These are phyloP conservation scores for Boletus reticulatus DNA, from an alignment of 768 basidiomycete species.

Conservation along the genomic window DNA sequence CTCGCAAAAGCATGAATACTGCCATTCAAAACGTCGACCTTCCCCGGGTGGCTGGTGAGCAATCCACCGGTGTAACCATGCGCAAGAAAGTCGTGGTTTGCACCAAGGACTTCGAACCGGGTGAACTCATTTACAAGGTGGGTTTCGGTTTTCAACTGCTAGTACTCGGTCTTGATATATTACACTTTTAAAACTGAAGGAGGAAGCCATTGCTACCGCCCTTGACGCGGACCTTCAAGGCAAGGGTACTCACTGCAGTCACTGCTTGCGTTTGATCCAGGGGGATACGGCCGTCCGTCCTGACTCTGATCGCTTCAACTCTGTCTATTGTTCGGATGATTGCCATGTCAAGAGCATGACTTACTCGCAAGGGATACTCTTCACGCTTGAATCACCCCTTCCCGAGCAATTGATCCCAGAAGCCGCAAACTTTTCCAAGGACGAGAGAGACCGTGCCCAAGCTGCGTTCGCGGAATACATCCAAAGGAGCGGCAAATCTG, in stretches of 20 bases:
- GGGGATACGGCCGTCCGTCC: slow-evolving; percentile 43
- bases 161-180: slow-evolving; percentile 1
- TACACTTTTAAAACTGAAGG: slow-evolving; percentile 42
- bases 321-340: slow-evolving; percentile 70
- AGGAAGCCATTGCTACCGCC: slow-evolving; percentile 66
- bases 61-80: slow-evolving; percentile 19
- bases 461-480: slow-evolving; percentile 54
- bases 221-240: slow-evolving; percentile 72
- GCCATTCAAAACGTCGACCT: slow-evolving; percentile 44
- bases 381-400: slow-evolving; percentile 62
- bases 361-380: slow-evolving; percentile 68
- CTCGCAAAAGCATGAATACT: slow-evolving; percentile 70
- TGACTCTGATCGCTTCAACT: slow-evolving; percentile 50
- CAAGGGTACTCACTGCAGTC: slow-evolving; percentile 66
- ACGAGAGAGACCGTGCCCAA: slow-evolving; percentile 58
- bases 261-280: slow-evolving; percentile 65
- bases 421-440: slow-evolving; percentile 32
- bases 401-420: slow-evolving; percentile 42
- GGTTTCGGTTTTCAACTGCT: not conserved
- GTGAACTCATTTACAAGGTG: slow-evolving; percentile 79
- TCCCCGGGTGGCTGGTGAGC: slow-evolving; percentile 14
- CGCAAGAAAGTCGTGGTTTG: slow-evolving; percentile 58
- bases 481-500: slow-evolving; percentile 44
- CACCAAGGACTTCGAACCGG: slow-evolving; percentile 62
- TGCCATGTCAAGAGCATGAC: slow-evolving; percentile 56